A percentile compares a stretch with the other conserved stretches of the same genome.
phyloP scores from a whole-genome alignment of 2,329 filamentous ascomycete species.

The Biscogniauxia marginata region DNA sequence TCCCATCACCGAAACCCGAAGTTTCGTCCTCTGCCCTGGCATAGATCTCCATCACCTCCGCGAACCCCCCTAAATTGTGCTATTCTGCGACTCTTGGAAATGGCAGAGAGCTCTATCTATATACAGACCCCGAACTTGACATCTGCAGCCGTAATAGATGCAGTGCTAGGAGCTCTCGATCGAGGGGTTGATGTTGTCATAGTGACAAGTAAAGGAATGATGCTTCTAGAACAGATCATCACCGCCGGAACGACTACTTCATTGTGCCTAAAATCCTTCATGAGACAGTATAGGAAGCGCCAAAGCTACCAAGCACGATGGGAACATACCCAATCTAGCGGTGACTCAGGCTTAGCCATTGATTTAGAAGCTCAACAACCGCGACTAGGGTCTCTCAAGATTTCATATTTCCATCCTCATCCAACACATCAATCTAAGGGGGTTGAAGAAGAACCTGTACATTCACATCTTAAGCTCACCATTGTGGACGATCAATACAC shows the following conservation, averaged over 20 bases:
- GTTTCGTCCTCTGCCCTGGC: constrained; percentile 60
- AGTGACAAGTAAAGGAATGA: constrained; percentile 67
- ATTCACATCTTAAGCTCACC: constrained; percentile 76
- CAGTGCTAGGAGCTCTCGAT: constrained; percentile 58
- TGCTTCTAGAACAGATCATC: constrained; percentile 77
- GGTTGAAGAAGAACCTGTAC: constrained; percentile 57
- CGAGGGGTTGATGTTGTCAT: constrained; percentile 68
- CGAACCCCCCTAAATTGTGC: constrained; percentile 67
- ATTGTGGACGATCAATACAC: constrained; percentile 67
- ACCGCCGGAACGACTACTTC: constrained; percentile 74
- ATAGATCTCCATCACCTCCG: constrained; percentile 49
- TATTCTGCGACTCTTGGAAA: constrained; percentile 58
- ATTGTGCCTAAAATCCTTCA: constrained; percentile 59
- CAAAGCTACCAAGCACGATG: constrained; percentile 14
- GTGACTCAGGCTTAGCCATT: constrained; percentile 22
- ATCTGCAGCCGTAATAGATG: constrained; percentile 59
- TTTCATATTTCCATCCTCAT: constrained; percentile 56
- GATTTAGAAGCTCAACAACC: constrained; percentile 44
- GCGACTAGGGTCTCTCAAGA: constrained; percentile 48
- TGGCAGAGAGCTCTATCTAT: constrained; percentile 58
- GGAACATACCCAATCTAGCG: not conserved
- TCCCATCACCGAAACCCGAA: constrained; percentile 67
- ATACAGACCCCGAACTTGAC: constrained; percentile 81
- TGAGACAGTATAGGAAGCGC: constrained; percentile 50
- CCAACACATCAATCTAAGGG: constrained; percentile 10